Evolutionary conservation across 2,329 filamentous ascomycete genomes (phyloP), one percentile per base, ranked within the genome.

Genomic region (Fusarium piperis): DNA sequence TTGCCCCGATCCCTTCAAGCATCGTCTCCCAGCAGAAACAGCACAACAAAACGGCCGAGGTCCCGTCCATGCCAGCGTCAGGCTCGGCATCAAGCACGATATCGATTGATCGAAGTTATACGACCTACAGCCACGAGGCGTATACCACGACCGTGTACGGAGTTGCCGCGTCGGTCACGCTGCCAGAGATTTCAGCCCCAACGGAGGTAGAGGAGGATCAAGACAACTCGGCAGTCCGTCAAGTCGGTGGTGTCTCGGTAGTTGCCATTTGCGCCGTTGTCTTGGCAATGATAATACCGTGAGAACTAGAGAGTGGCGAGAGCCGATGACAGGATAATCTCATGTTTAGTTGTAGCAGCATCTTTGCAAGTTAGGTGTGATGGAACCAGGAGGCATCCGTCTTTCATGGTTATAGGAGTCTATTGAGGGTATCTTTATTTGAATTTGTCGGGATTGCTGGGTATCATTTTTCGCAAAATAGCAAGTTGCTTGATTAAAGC

Each of bases 401-500:
- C 9, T 28, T 44, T 20, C 13, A 35, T 15, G 28, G 44, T 28
- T 26, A 38, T 20, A 11, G 3, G 23, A 36, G 41, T 36, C 51
- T 52, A 36, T 65, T 23, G 59, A 48, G 9, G 60, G 65, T 70
- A 66, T 61, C 67, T 62, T 79, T 65, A 81, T 76, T 81, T 80
- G 57, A 83, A 83, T 69, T 89, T 89, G 15, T 84, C 82, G 16
- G 86, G 85, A 67, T 91, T 90, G 74, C 87, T 92, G 64, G 88
- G 84, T 80, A 94, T 91, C 82, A 94, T 84, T 78, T 87, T 89
- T 72, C 86, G 85, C 74, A 93, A 77, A 12, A 91, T 87, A 69
- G 92, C 90, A 65, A 93, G 90, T 79, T 94, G 91, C 73, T 89
- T 89, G 38, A 89, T 84, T 76, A 93, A 84, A 51, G 87, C 88